Evolutionary conservation across 1,284 basidiomycete genomes (phyloP).

Genomic region (Tilletia setariae): DNA sequence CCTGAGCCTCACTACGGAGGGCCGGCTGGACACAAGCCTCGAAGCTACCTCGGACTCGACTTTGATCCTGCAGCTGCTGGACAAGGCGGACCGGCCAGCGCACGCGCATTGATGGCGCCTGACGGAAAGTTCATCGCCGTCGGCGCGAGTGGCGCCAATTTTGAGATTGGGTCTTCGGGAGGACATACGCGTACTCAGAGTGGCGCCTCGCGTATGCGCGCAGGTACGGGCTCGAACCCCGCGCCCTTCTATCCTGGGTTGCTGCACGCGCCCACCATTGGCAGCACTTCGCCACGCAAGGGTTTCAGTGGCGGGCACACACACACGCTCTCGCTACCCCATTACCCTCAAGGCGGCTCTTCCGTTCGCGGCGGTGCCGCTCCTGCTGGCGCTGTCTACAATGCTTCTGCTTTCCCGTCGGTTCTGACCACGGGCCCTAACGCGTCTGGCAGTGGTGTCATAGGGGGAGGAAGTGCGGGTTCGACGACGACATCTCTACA

Average conservation of each 20-base stretch:
- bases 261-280: background rate
- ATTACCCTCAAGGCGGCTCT: background rate
- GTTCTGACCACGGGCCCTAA: conserved; percentile 5
- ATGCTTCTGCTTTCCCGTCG: conserved; percentile 1
- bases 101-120: background rate
- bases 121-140: background rate
- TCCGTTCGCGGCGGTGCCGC: too few species aligned
- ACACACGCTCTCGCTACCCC: conserved; percentile 11
- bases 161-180: conserved; percentile 9
- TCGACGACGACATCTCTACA: background rate
- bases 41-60: conserved; percentile 9
- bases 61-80: background rate
- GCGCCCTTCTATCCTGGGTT: background rate
- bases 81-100: background rate
- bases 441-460: too few species aligned
- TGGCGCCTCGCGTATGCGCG: background rate
- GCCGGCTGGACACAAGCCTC: background rate
- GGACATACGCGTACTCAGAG: conserved; percentile 6
- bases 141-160: background rate
- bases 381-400: background rate
- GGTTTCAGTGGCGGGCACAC: background rate
- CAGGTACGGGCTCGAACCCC: background rate
- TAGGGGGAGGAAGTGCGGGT: too few species aligned
- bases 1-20: background rate
- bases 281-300: background rate